Evolutionary conservation across 257 asterid genomes (phyloP), one percentile per base, ranked within the genome.

Genomic region (Plectranthus barbatus): DNA sequence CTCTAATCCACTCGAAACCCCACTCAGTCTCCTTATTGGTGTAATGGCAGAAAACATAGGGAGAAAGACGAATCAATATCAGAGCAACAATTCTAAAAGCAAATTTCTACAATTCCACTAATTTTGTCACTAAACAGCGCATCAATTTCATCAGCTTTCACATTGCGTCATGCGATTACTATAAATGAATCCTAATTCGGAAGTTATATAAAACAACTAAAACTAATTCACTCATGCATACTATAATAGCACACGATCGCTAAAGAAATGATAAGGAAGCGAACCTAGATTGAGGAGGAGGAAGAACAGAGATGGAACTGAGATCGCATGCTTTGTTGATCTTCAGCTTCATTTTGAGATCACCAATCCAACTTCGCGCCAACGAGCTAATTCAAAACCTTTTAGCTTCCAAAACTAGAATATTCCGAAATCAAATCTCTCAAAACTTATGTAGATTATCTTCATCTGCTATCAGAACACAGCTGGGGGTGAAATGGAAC

Each of bases 271-370:
- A 13, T 56, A 64, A 56, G 53, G 23, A 69, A 47, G 39, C 10
- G 23, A 34, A 92, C 99, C 99, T 89, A 37, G 88, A 67, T 55
- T 83, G 93, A 66, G 94, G 97, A 66, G 94, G 97, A 79, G 99
- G 96, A 79, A 92, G 87, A 78, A 89, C 97, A 3, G 97, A 92
- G 29, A 89, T 83, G 58, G 99, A 85, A 72, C 85, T 85, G 71
- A 92, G 97, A 80, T 92, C 97, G 76, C 85, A 74, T 59, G 94
- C 95, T 75, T 85, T 89, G 85, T 89, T 89, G 77, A 86, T 76
- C 79, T 83, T 87, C 80, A 86, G 72, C 86, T 85, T 92, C 99
- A 89, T 86, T 56, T 71, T 58, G 46, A 56, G 67, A 53, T 45
- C 42, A 63, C 53, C 40, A 45, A 26, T 60, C 61, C 20, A 62